Evolutionary conservation across 2,329 filamentous ascomycete genomes (phyloP).

Genomic region (Penicillium janthinellum): DNA sequence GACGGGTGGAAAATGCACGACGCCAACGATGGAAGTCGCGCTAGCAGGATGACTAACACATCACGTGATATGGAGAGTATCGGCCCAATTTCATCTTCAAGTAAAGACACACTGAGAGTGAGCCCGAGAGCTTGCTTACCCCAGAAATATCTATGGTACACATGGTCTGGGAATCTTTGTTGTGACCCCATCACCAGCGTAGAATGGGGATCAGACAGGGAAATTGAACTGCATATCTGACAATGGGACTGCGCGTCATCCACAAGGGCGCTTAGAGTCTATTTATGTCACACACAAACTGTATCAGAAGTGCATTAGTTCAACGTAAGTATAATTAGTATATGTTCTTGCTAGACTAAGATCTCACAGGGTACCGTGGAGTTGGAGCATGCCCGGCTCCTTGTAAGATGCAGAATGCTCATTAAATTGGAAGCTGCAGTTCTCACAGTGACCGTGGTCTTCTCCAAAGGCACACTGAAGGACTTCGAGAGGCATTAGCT

Average conservation of each 20-base stretch:
- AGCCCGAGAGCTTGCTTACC: no score
- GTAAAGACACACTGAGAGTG: background rate
- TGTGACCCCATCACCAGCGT: no score
- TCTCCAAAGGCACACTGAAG: no score
- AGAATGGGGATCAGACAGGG: no score
- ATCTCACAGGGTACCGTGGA: background rate
- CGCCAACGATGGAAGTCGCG: conserved; percentile 21
- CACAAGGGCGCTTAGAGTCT: conserved; percentile 22
- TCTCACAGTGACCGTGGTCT: no score
- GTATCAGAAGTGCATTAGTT: conserved; percentile 11
- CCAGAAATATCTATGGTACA: no score
- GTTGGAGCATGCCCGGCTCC: background rate
- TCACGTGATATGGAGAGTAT: conserved; percentile 6
- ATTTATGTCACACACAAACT: conserved; percentile 22
- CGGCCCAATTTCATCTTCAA: background rate
- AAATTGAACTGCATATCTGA: background rate
- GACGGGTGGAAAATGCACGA: conserved; percentile 28
- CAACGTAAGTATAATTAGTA: background rate
- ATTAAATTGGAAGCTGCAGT: no score
- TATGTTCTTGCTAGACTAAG: background rate
- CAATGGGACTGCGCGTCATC: conserved; percentile 4
- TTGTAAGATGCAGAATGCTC: background rate
- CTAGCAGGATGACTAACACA: conserved; percentile 22
- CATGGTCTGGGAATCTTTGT: no score
- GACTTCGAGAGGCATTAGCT: no score